Conservation (phyloP, 768 basidiomycete species). For the Pholiota microspora region DNA sequence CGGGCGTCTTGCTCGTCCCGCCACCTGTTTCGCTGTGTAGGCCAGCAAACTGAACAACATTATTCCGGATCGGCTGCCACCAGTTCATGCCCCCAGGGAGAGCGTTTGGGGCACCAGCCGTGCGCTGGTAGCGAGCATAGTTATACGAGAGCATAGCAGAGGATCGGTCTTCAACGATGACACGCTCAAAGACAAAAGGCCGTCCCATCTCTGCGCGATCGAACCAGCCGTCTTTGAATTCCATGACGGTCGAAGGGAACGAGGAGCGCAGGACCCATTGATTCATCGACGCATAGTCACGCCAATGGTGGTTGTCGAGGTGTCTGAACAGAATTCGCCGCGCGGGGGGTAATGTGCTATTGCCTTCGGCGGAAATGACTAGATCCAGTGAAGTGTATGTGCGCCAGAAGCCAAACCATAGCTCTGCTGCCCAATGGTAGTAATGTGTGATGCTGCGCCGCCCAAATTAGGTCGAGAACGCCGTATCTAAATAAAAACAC, state of each 20-base stretch:
- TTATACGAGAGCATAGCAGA: conserved; percentile 74
- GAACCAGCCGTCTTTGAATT: conserved; percentile 81
- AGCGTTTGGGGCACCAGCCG: conserved; percentile 70
- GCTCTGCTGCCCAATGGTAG: conserved; percentile 92
- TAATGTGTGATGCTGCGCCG: conserved; percentile 77
- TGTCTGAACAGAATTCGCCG: conserved; percentile 77
- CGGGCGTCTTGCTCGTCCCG: conserved; percentile 56
- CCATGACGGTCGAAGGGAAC: conserved; percentile 79
- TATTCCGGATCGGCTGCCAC: conserved; percentile 80
- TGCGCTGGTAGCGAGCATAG: conserved; percentile 71
- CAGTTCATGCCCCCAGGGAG: conserved; percentile 76
- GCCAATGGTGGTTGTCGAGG: conserved; percentile 76
- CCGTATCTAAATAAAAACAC: conserved; percentile 21
- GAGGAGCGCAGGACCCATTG: conserved; percentile 77
- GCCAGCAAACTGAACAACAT: conserved; percentile 71
- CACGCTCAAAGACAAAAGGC: conserved; percentile 82
- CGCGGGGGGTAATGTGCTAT: conserved; percentile 69
- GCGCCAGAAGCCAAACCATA: conserved; percentile 91
- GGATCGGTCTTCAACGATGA: conserved; percentile 82
- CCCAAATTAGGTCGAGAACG: neutral
- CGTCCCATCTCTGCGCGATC: conserved; percentile 72
- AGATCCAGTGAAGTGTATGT: conserved; percentile 83
- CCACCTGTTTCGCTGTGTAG: conserved; percentile 40
- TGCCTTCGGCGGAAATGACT: conserved; percentile 59
- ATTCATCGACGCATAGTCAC: conserved; percentile 91